Percentiles rank a stretch among this genome's conserved stretches.
phyloP scores from a whole-genome alignment of 2,329 filamentous ascomycete genomes.

The Diaporthe citriasiana region DNA sequence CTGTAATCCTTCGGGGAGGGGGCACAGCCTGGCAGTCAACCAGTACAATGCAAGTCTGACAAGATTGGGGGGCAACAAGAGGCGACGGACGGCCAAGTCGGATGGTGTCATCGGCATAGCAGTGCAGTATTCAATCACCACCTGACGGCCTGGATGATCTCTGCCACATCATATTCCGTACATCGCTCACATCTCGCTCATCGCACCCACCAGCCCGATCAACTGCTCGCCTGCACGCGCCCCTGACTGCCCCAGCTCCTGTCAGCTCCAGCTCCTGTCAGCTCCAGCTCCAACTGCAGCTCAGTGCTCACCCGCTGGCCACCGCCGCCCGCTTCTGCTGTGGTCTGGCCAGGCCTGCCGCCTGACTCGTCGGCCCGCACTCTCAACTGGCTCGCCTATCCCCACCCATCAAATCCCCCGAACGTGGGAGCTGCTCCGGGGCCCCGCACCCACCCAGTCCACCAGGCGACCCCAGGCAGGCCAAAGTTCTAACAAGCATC shows the following conservation, averaged over 20 bases:
- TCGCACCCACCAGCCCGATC: not conserved
- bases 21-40: not conserved
- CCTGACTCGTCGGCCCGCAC: constrained; percentile 17
- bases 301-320: not conserved
- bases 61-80: constrained; percentile 2
- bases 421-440: constrained; percentile 15
- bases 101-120: not conserved
- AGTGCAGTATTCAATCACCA: not conserved
- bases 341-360: constrained; percentile 14
- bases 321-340: too few relatives aligned
- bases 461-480: constrained; percentile 15
- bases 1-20: constrained; percentile 23
- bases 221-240: not conserved
- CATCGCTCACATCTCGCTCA: not conserved
- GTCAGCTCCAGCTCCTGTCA: not conserved
- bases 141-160: not conserved
- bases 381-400: constrained; percentile 9
- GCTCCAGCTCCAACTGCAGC: constrained; percentile 2
- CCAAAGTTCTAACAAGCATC: constrained; percentile 16
- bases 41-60: constrained; percentile 11
- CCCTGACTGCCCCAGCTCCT: not conserved
- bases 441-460: constrained; percentile 22
- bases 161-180: constrained; percentile 23
- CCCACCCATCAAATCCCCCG: constrained; percentile 11
- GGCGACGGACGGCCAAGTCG: constrained; percentile 14